Conservation (phyloP, 805 yeast genomes). For the Kodamaea laetipori region DNA sequence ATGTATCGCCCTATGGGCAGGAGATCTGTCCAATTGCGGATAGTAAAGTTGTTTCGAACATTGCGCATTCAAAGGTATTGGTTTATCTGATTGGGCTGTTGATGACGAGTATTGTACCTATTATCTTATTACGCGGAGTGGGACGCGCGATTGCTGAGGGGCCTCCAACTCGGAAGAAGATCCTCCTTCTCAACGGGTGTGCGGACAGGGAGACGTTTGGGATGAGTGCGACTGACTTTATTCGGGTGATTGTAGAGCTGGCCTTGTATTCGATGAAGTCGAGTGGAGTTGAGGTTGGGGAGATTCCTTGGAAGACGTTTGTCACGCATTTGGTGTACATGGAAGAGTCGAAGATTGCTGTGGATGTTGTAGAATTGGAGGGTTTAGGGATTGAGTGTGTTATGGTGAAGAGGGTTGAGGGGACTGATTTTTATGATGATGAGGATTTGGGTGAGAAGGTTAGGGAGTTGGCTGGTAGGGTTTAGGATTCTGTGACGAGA, state of each 20-base stretch:
- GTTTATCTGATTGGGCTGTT: constrained; percentile 85
- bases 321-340: constrained; percentile 67
- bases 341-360: constrained; percentile 50
- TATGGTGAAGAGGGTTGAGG: constrained; percentile 31
- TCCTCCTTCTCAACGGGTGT: constrained; percentile 72
- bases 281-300: constrained; percentile 9
- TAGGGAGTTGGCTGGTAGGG: background rate
- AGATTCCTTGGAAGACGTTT: constrained; percentile 44
- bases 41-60: constrained; percentile 54
- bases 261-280: constrained; percentile 49
- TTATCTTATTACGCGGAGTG: constrained; percentile 69
- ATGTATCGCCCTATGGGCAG: constrained; percentile 85
- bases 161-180: constrained; percentile 40
- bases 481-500: too few species aligned
- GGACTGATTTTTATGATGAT: constrained; percentile 41
- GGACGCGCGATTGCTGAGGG: constrained; percentile 56
- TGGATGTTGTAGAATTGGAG: constrained; percentile 45
- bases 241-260: constrained; percentile 57
- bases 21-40: constrained; percentile 80
- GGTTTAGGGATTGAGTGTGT: constrained; percentile 50
- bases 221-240: constrained; percentile 60
- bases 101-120: constrained; percentile 85
- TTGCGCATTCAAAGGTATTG: constrained; percentile 54
- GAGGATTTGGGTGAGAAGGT: constrained; percentile 33
- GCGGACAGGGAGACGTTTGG: constrained; percentile 80